A percentile compares a stretch with the other conserved stretches of the same genome.
These are phyloP conservation scores for Phytophthora ramorum DNA, from an alignment of 352 stramenopile genomes.

Conservation along the genomic window DNA sequence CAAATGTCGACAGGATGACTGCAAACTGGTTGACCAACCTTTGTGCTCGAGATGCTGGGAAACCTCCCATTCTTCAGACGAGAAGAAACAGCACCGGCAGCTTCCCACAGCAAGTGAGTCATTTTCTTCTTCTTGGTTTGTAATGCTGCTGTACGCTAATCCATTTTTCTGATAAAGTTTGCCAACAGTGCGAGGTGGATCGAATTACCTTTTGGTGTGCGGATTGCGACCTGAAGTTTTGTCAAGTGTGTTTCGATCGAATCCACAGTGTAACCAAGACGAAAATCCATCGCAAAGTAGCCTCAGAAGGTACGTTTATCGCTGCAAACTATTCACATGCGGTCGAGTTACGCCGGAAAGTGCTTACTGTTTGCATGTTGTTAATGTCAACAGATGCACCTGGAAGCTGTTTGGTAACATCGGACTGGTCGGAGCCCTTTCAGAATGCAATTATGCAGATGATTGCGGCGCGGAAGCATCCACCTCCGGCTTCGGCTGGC, in stretches of 20 bases:
- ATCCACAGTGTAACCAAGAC: constrained; percentile 54
- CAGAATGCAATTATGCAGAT: constrained; percentile 47
- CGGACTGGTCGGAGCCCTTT: constrained; percentile 58
- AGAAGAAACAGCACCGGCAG: constrained; percentile 27
- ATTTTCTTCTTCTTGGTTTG: neutral
- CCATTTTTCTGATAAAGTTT: constrained; percentile 41
- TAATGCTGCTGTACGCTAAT: neutral
- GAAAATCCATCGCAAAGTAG: constrained; percentile 45
- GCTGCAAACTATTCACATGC: neutral
- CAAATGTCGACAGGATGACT: constrained; percentile 33
- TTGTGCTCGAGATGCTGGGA: constrained; percentile 39
- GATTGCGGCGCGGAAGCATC: constrained; percentile 25
- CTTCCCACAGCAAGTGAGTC: constrained; percentile 41
- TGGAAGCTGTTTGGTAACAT: constrained; percentile 45
- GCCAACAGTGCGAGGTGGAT: constrained; percentile 64
- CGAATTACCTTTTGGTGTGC: constrained; percentile 56
- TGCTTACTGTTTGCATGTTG: neutral
- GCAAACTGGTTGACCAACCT: constrained; percentile 6
- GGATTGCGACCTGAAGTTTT: constrained; percentile 76
- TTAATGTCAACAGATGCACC: constrained; percentile 41
- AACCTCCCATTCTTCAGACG: constrained; percentile 22
- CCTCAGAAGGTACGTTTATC: constrained; percentile 45
- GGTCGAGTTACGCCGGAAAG: neutral
- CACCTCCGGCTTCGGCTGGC: neutral
- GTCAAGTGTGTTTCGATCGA: constrained; percentile 47